A percentile compares a stretch with the other conserved stretches of the same genome.
These are phyloP conservation scores for Aspergillus chevalieri DNA, from an alignment of 2,329 filamentous ascomycete species.

Conservation along the genomic window DNA sequence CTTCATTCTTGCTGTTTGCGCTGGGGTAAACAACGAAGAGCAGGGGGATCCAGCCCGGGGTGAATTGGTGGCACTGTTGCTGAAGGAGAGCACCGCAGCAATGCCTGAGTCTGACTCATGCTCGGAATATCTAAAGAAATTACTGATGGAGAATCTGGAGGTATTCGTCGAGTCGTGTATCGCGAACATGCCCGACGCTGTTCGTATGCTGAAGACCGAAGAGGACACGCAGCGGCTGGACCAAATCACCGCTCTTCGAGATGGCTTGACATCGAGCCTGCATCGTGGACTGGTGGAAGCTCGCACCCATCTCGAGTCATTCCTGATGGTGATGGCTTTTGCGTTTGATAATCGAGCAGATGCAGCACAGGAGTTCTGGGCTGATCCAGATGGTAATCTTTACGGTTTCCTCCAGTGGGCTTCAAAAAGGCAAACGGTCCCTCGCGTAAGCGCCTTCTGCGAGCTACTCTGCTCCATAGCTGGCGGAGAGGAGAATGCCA, in stretches of 20 bases:
- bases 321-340: slow-evolving; percentile 86
- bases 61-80: slow-evolving; percentile 73
- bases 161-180: slow-evolving; percentile 88
- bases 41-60: slow-evolving; percentile 85
- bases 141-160: slow-evolving; percentile 76
- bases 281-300: slow-evolving; percentile 38
- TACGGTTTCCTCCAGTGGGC: slow-evolving; percentile 96
- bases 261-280: slow-evolving; percentile 36
- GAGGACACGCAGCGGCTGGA: slow-evolving; percentile 70
- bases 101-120: slow-evolving; percentile 63
- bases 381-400: slow-evolving; percentile 83
- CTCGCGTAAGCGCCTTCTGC: slow-evolving; percentile 92
- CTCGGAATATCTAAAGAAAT: slow-evolving; percentile 63
- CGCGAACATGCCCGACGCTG: slow-evolving; percentile 86
- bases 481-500: slow-evolving; percentile 73
- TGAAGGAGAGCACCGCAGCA: slow-evolving; percentile 69
- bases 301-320: slow-evolving; percentile 68
- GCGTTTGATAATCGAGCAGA: slow-evolving; percentile 81
- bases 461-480: slow-evolving; percentile 91
- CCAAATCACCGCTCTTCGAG: slow-evolving; percentile 41
- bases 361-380: slow-evolving; percentile 84
- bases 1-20: slow-evolving; percentile 77
- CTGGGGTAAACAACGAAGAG: slow-evolving; percentile 71
- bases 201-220: slow-evolving; percentile 76
- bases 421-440: slow-evolving; percentile 89